Base-by-base conservation (phyloP, 176 grass and related monocot genomes). In the Ampelocalamus luodianensis region DNA sequence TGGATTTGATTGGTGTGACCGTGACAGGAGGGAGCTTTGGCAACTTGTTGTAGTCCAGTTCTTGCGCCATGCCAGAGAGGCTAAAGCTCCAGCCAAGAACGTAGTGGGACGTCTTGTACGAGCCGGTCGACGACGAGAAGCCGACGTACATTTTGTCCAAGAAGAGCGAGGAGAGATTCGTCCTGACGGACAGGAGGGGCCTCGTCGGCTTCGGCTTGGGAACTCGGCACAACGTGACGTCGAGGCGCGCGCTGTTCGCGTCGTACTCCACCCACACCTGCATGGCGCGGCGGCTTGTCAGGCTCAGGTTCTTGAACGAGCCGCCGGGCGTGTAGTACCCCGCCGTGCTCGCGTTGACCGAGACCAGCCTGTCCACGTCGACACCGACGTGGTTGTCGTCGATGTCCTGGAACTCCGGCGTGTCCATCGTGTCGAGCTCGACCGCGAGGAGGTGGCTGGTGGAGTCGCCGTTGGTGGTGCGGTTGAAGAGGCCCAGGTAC, bases 401-500 rank as follows among this genome's bases (percentile, higher is more conserved):
- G 18, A 88, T 72, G 42, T 88, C 80, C 15, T 27, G 9, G 59
- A 83, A 88, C 26, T 83, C 80, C 13, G 26, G 4, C 49, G 44
- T 83, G 0, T 18, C 18, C 6, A 83, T 83, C 12, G 86, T 83
- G 40, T 88, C 86, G 7, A 88, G 62, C 71, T 88, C 86, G 15
- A 88, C 26, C 14, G 72, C 80, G 38, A 88, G 48, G 60, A 83
- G 3, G 59, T 50, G 71, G 42, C 76, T 83, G 29, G 20, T 51
- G 3, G 61, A 16, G 48, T 16, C 16, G 22, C 69, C 45, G 32
- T 80, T 80, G 54, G 82, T 78, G 71, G 65, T 50, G 48, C 48
- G 4, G 20, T 83, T 88, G 60, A 88, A 58, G n/a, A 88, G 79
- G 71, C 79, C 86, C 32, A 88, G 26, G 79, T 38, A 88, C 34